Evolutionary conservation across 2,329 filamentous ascomycete genomes (phyloP), one percentile per base, ranked within the genome.

Genomic region (Aspergillus aculeatinus): DNA sequence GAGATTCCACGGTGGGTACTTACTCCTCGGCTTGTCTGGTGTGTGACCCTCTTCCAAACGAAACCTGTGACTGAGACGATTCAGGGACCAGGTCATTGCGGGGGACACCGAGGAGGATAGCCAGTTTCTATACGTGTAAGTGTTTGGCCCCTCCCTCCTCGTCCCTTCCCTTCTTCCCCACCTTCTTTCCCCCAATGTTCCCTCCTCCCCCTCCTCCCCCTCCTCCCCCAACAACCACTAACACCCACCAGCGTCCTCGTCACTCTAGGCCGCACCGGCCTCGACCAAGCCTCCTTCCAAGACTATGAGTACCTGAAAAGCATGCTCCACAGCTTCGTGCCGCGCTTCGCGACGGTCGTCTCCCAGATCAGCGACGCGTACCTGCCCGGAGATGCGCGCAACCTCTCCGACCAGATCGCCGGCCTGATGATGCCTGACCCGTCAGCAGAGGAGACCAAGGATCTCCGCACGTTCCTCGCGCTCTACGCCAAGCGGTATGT

Each of bases 261-360:
- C 5, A 51, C 51, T 1, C 35, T 58, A 6, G 59, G 59, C n/a
- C 47, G 55, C 12, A 58, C 33, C 27, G 56, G 48, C n/a, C 12
- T 61, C 10, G 39, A 21, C 5, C 47, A 35, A n/a, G 50, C 47
- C 27, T 23, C 56, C 52, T 10, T 39, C 12, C 35, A 47, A 3
- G 59, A 61, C 23, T 31, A 51, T 16, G n/a, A 51, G 5, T 61
- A 61, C 35, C 49, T 61, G 4, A 19, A 51, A 4, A 5, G 19
- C 5, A 61, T 61, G 59, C 42, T 58, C 14, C 56, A 55, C 5
- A 10, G 23, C 11, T 49, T 59, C 12, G 57, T 42, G 27, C 57
- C 51, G 9, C 42, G 29, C 29, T 54, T 59, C 11, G 35, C 35
- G 10, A 16, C 4, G n/a, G 42, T 42, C 29, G 54, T 59, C 16